Evolutionary conservation across 2,329 filamentous ascomycete genomes (phyloP), one percentile per base, ranked within the genome.

Genomic region (Didymella lethalis): DNA sequence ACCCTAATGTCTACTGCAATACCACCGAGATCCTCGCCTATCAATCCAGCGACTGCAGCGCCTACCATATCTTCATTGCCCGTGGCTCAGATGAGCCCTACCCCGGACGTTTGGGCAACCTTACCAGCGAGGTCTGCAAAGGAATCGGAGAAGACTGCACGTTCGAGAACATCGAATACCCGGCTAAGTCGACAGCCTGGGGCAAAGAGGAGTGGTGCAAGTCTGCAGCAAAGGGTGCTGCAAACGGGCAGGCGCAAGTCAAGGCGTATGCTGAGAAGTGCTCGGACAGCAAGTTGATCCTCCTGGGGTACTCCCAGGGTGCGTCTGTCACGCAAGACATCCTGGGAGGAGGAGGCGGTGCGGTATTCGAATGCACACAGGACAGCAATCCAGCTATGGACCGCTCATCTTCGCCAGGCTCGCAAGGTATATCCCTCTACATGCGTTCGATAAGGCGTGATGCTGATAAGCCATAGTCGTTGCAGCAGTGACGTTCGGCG

Each of bases 81-180:
- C 69, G 71, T 26, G 71, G 69, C n/a, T 73, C 71, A 11, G 67
- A 71, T 41, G 70, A 72, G 16, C 67, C 67, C 0, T 71, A 68
- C 28, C 71, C 71, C 2, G 69, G 71, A 26, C 67, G 70, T 23
- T 62, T 68, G 7, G 69, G 69, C 23, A 67, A 68, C 47, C 41
- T 73, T 18, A 69, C 67, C 5, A 59, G 47, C 16, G 50, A 66
- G 38, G 63, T 72, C 16, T 73, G 71, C 55, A 48, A 38, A 36
- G 45, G 47, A 2, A 51, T 71, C 3, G 53, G 61, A 4, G 61
- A 36, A 16, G 32, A 66, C 3, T 71, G 71, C 41, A 64, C 64
- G 5, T 72, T 65, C 26, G 71, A 73, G 52, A 66, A 67, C 50
- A 65, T 73, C 31, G 59, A 67, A 20, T 73, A 67, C 34, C 71